Base-by-base conservation (phyloP, 1,284 basidiomycete genomes). In the Mycosarcoma mackinlayi region DNA sequence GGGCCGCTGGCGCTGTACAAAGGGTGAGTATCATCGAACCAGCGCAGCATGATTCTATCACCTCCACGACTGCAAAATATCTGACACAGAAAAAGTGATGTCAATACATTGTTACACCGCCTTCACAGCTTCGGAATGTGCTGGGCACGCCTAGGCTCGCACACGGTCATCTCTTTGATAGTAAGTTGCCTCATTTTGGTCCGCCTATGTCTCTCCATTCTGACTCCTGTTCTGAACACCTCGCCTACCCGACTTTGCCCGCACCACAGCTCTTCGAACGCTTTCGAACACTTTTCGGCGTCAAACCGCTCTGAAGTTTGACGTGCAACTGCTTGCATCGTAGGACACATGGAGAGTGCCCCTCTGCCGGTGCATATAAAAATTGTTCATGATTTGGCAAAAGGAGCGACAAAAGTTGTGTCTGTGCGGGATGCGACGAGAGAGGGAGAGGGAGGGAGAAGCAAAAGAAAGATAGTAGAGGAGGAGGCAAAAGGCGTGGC, bases 1-100 rank as follows among this genome's bases (percentile, higher is more conserved):
- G 76, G 76, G 9, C 68, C 72, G 11, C 28, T 78, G 34, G 76
- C 72, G 9, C 42, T 78, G 27, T 78, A 74, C 25, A 76, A 76
- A 45, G 75, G 75, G 63, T 70, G 33, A 61, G 67, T 57, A 6
- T 3, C 19, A 21, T 9, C 14, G 6, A 13, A 19, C 4, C 6
- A 9, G 1, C 6, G 21, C 9, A 38, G n/a, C 37, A 31, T 31
- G 9, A 14, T 10, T 8, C 14, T 31, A 10, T 14, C 30, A 10
- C 30, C 14, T 31, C 30, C 30, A 31, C 30, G 8, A 8, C 9
- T 4, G 30, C 30, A n/a, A n/a, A n/a, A n/a, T n/a, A 16, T 10
- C 13, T 19, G 11, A 2, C 9, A 4, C 11, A 44, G 18, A 21
- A 11, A 11, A 4, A 25, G 11, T n/a, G 35, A 18, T 18, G 34